These are phyloP conservation scores for Melampsora occidentalis DNA, from an alignment of 1,284 basidiomycete species.

Conservation along the genomic window DNA sequence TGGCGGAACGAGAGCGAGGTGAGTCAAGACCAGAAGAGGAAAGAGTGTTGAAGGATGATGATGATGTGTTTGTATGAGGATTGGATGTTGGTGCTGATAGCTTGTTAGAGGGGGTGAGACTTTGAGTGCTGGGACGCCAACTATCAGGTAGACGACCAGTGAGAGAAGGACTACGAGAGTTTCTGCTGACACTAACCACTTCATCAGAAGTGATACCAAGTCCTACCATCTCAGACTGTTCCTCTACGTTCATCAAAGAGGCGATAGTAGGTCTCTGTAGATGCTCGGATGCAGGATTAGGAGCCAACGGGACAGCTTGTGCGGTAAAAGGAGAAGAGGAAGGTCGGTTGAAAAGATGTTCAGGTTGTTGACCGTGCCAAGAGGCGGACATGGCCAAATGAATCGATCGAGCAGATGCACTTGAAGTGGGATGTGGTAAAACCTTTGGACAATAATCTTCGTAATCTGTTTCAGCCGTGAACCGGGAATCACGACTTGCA, in stretches of 20 bases:
- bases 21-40: not conserved
- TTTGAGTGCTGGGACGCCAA: not conserved
- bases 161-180: constrained; percentile 10
- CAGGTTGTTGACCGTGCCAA: constrained; percentile 23
- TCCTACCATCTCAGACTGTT: constrained; percentile 55
- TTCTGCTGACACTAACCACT: constrained; percentile 51
- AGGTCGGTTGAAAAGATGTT: not conserved
- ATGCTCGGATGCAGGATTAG: not conserved
- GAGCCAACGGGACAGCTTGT: not conserved
- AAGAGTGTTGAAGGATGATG: constrained; percentile 5
- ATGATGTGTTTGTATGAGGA: not conserved
- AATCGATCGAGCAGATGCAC: constrained; percentile 16
- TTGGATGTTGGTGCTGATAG: constrained; percentile 23
- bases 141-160: not conserved
- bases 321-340: not conserved
- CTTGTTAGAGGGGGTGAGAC: not conserved
- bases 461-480: constrained; percentile 42
- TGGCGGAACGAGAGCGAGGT: too few species aligned
- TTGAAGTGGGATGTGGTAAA: not conserved
- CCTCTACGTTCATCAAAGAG: constrained; percentile 30
- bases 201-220: constrained; percentile 45
- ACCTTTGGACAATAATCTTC: constrained; percentile 17
- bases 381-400: constrained; percentile 24
- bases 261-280: constrained; percentile 8
- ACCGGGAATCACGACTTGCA: constrained; percentile 39